A percentile compares a stretch with the other conserved stretches of the same genome.
Evolutionary conservation across 2,329 filamentous ascomycete genomes (phyloP).

Genomic region (Verticillium dahliae): DNA sequence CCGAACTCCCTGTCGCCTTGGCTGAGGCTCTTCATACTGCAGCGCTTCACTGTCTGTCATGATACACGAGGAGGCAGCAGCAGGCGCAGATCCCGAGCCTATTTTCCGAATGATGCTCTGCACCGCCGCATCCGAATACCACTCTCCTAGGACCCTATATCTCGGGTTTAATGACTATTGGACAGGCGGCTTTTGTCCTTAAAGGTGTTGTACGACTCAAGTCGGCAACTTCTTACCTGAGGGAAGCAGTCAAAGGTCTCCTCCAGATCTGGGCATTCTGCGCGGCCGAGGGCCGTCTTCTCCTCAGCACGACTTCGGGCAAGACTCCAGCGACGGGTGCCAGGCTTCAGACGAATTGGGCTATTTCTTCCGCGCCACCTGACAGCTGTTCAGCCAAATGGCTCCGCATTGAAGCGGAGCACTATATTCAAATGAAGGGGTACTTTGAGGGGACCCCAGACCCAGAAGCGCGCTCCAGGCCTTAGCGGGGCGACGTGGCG

Average conservation of each 20-base stretch:
- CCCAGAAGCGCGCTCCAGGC: neutral
- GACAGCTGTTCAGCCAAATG: too few species aligned
- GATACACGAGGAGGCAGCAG: neutral
- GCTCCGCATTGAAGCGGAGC: too few species aligned
- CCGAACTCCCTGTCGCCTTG: neutral
- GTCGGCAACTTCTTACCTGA: neutral
- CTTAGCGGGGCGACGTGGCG: neutral
- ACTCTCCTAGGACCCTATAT: neutral
- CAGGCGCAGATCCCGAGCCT: conserved; percentile 4
- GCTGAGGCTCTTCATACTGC: neutral
- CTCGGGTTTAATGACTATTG: neutral
- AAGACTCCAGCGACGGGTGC: too few species aligned
- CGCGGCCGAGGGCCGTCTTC: too few species aligned
- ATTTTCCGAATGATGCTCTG: conserved; percentile 3
- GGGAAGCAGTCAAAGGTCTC: too few species aligned
- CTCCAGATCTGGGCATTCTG: too few species aligned
- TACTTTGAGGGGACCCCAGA: neutral
- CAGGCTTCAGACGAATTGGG: too few species aligned
- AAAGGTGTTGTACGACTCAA: conserved; percentile 4
- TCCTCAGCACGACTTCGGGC: too few species aligned
- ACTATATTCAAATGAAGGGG: neutral
- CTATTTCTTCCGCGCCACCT: too few species aligned
- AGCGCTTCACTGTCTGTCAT: neutral
- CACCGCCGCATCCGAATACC: neutral
- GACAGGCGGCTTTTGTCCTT: conserved; percentile 4